phyloP scores from a whole-genome alignment of 1,284 basidiomycete species.

The Porodaedalea pini region DNA sequence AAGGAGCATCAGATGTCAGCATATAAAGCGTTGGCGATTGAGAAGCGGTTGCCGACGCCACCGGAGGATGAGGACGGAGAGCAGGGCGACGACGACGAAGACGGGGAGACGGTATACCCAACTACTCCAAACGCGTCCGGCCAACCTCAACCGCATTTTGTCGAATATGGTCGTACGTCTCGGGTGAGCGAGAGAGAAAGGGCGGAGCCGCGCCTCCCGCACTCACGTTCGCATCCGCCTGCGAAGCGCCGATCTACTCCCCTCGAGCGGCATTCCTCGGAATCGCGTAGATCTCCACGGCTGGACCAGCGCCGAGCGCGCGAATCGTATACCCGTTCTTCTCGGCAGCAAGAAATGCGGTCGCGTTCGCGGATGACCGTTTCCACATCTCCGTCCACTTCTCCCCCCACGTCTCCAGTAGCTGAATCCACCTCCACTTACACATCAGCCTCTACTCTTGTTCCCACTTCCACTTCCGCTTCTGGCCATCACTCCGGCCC shows the following conservation, averaged over 20 bases:
- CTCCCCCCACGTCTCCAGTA: too few species aligned
- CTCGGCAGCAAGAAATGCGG: background rate
- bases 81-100: background rate
- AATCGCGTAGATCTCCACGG: background rate
- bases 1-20: background rate
- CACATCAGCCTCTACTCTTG: background rate
- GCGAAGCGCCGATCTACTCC: background rate
- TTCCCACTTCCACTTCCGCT: background rate
- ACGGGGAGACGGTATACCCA: background rate
- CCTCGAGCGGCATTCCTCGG: background rate
- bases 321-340: background rate
- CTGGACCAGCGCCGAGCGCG: background rate
- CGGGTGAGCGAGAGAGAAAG: background rate
- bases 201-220: too few species aligned
- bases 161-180: background rate
- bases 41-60: constrained; percentile 16
- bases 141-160: background rate
- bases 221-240: background rate
- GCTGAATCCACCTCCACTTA: background rate
- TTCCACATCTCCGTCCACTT: too few species aligned
- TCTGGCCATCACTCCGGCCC: too few species aligned
- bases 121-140: background rate
- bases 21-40: background rate
- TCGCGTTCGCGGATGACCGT: too few species aligned
- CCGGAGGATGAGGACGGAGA: constrained; percentile 11